Evolutionary conservation across 2,329 filamentous ascomycete genomes (phyloP), one percentile per base, ranked within the genome.

Genomic region (Pseudogymnoascus sp.): DNA sequence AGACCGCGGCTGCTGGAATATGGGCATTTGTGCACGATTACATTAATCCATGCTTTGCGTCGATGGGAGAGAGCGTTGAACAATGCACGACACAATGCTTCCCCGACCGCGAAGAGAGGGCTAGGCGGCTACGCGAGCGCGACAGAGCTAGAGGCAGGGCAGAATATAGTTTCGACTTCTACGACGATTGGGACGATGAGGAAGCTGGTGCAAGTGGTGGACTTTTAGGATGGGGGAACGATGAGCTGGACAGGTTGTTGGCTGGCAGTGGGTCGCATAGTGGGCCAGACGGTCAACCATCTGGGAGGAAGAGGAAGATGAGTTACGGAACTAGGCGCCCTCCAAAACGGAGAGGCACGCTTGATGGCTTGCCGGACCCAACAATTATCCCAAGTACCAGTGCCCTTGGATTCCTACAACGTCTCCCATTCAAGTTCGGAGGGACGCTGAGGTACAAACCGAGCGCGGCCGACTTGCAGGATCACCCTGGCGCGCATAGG

Each of bases 101-200:
- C 36, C 88, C 89, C 60, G 85, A 84, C 69, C 83, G 84, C 60
- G 88, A 92, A 67, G 89, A 93, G 71, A 85, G 89, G 62, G 77
- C 85, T 57, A 85, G 89, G 30, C 84, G 90, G 61, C 75, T 78
- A 50, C 79, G 87, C 64, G 85, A 91, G 68, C 82, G 88, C 47
- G 81, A 82, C 18, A 77, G 81, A 7, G 76, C 78, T 22, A 75
- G 76, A 63, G 84, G 83, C 2, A 75, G 85, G 59, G 89, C 91
- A 28, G 92, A 97, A 74, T 84, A 89, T 68, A 92, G 84, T 69
- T 97, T 97, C 72, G 93, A 97, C 73, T 97, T 97, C 73, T 97
- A 97, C 76, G 93, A 97, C 74, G 93, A 97, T 74, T 97, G 93
- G 93, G 91, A 96, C 64, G 80, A 82, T 39, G 80, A 83, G 60